These are phyloP conservation scores for Tylopilus vinaceipallidus DNA, from an alignment of 768 basidiomycete species.

Conservation along the genomic window DNA sequence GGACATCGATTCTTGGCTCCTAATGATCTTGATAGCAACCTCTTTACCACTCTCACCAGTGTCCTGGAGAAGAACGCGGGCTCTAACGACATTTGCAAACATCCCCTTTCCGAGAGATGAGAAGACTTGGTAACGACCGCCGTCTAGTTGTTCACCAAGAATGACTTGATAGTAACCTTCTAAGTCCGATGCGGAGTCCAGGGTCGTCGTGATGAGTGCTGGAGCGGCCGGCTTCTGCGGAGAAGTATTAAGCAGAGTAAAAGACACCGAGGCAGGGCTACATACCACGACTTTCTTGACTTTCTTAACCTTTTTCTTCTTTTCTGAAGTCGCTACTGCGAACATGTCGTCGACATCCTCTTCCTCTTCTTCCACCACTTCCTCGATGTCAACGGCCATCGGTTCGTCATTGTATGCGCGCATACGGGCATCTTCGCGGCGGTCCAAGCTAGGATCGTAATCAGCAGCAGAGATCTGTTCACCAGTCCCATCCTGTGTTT, in stretches of 20 bases:
- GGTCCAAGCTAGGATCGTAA: constrained; percentile 84
- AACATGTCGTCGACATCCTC: constrained; percentile 98
- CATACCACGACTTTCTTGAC: constrained; percentile 57
- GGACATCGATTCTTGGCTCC: constrained; percentile 95
- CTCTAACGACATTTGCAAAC: constrained; percentile 96
- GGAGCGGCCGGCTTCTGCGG: constrained; percentile 50
- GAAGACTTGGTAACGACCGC: constrained; percentile 91
- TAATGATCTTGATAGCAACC: constrained; percentile 96
- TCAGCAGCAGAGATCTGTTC: constrained; percentile 90
- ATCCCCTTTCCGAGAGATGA: constrained; percentile 97
- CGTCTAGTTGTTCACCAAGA: constrained; percentile 90
- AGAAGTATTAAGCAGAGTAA: constrained; percentile 6
- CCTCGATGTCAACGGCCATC: constrained; percentile 42
- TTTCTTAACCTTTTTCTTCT: constrained; percentile 56
- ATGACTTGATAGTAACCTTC: constrained; percentile 97
- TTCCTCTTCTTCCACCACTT: constrained; percentile 56
- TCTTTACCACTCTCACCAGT: constrained; percentile 57
- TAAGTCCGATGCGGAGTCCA: constrained; percentile 88
- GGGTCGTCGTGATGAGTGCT: constrained; percentile 67
- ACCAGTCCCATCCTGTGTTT: constrained; percentile 43
- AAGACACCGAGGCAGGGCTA: not conserved
- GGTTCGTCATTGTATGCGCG: constrained; percentile 46
- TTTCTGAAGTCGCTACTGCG: constrained; percentile 50
- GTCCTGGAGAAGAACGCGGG: constrained; percentile 76
- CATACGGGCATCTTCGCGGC: constrained; percentile 79